Conservation (phyloP, 2,329 filamentous ascomycete genomes). For the Botrytis sinoallii region DNA sequence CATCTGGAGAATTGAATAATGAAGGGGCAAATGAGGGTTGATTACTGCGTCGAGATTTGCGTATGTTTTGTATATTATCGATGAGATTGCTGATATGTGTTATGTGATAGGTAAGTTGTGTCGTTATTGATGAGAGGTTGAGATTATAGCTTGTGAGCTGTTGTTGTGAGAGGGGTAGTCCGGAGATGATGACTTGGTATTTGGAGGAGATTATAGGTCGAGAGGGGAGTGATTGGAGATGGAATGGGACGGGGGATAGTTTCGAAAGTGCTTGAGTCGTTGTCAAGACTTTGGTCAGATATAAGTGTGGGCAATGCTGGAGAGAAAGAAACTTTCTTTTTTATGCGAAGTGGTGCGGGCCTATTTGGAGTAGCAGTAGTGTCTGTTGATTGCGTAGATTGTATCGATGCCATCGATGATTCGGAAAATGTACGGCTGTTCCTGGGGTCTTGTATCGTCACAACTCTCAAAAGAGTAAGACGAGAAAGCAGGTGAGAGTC, state of each 20-base stretch:
- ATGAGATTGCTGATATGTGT: conserved; percentile 23
- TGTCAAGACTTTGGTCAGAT: neutral
- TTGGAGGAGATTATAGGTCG: neutral
- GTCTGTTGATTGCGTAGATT: neutral
- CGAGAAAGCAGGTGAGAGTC: conserved; percentile 22
- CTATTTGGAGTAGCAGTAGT: neutral
- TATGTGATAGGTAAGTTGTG: conserved; percentile 18
- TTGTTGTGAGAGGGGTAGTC: neutral
- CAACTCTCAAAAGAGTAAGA: conserved; percentile 22
- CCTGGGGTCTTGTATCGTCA: conserved; percentile 3
- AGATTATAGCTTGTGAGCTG: conserved; percentile 8
- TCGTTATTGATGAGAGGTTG: conserved; percentile 25
- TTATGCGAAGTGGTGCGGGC: conserved; percentile 24
- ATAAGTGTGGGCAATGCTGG: conserved; percentile 5
- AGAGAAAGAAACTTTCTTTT: conserved; percentile 36
- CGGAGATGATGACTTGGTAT: conserved; percentile 4
- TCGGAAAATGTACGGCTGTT: conserved; percentile 18
- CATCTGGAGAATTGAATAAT: neutral
- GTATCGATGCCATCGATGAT: conserved; percentile 10
- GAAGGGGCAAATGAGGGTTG: conserved; percentile 15
- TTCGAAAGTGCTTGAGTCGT: neutral
- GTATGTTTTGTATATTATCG: conserved; percentile 19
- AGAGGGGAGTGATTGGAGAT: neutral
- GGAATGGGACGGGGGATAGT: neutral
- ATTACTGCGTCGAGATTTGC: conserved; percentile 27